Evolutionary conservation across 805 yeast species (phyloP).

Genomic region (Wickerhamomyces mucosus): DNA sequence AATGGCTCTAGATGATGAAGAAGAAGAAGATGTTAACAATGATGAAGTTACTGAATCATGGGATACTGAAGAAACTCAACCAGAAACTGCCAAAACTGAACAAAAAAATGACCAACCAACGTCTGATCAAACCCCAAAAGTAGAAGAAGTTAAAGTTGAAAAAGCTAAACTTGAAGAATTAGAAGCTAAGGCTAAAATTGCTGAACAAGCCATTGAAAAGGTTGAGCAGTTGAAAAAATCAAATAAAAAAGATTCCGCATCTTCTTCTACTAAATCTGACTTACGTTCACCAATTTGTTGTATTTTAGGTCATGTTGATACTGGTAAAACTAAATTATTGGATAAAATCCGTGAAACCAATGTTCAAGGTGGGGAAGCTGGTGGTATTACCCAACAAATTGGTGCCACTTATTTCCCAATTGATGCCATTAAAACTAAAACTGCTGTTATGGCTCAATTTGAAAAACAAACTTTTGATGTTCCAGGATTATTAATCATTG

Average conservation of each 20-base stretch:
- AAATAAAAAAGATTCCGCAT: conserved; percentile 7
- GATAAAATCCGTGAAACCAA: conserved; percentile 98
- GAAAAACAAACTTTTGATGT: conserved; percentile 86
- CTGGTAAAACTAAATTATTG: conserved; percentile 95
- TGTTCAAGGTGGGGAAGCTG: conserved; percentile 99
- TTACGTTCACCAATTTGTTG: conserved; percentile 98
- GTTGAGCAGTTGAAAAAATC: conserved; percentile 16
- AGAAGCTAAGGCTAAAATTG: conserved; percentile 17
- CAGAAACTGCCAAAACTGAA: conserved; percentile 12
- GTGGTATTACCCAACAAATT: conserved; percentile 99
- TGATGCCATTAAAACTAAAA: conserved; percentile 83
- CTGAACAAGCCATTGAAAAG: conserved; percentile 6
- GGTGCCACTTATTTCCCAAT: conserved; percentile 99
- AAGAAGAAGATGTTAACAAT: conserved; percentile 44
- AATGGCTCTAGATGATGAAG: conserved; percentile 52
- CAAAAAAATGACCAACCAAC: conserved; percentile 6
- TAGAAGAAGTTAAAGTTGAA: conserved; percentile 18
- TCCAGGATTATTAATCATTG: conserved; percentile 94
- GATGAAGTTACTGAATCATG: conserved; percentile 43
- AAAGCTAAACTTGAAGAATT: conserved; percentile 8
- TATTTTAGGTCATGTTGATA: conserved; percentile 98
- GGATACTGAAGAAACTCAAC: conserved; percentile 30
- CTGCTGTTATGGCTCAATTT: conserved; percentile 80
- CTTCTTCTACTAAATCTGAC: conserved; percentile 37
- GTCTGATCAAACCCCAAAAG: conserved; percentile 20